Percentiles rank a stretch among this genome's conserved stretches.
These are phyloP conservation scores for Apiotrichum gracile DNA, from an alignment of 1,284 basidiomycete genomes.

Conservation along the genomic window DNA sequence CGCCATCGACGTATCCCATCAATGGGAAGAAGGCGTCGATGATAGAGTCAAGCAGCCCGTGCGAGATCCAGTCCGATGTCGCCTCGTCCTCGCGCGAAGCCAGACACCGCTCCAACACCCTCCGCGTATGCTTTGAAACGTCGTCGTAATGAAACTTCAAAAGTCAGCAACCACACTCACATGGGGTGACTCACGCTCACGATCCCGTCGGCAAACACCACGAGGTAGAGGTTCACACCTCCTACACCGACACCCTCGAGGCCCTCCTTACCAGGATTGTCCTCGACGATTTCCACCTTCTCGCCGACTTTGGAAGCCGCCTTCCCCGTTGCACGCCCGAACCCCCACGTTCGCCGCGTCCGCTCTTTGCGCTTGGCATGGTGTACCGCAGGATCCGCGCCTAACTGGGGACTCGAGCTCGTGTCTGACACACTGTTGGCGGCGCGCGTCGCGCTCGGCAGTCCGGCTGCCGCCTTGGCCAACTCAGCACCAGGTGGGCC, in stretches of 20 bases:
- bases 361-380: slow-evolving; percentile 21
- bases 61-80: slow-evolving; percentile 80
- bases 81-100: slow-evolving; percentile 23
- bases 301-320: slow-evolving; percentile 32
- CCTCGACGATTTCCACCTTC: slow-evolving; percentile 55
- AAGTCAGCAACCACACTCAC: slow-evolving; percentile 2
- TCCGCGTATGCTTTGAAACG: slow-evolving; percentile 76
- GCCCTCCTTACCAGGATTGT: slow-evolving; percentile 54
- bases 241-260: slow-evolving; percentile 60
- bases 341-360: slow-evolving; percentile 33
- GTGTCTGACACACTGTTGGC: not conserved
- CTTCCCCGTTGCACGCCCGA: slow-evolving; percentile 33
- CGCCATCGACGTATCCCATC: slow-evolving; percentile 72
- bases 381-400: not conserved
- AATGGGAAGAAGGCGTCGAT: slow-evolving; percentile 92
- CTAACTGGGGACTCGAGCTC: too few species aligned
- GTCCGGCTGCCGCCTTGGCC: not conserved
- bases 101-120: slow-evolving; percentile 66
- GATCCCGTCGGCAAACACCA: slow-evolving; percentile 81
- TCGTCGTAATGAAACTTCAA: slow-evolving; percentile 86
- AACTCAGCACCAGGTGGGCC: slow-evolving; percentile 3
- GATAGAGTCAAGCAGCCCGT: slow-evolving; percentile 86
- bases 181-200: slow-evolving; percentile 60
- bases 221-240: slow-evolving; percentile 79
- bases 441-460: not conserved